Conservation (phyloP, 1,284 basidiomycete genomes). For the Termitomyces sp. region DNA sequence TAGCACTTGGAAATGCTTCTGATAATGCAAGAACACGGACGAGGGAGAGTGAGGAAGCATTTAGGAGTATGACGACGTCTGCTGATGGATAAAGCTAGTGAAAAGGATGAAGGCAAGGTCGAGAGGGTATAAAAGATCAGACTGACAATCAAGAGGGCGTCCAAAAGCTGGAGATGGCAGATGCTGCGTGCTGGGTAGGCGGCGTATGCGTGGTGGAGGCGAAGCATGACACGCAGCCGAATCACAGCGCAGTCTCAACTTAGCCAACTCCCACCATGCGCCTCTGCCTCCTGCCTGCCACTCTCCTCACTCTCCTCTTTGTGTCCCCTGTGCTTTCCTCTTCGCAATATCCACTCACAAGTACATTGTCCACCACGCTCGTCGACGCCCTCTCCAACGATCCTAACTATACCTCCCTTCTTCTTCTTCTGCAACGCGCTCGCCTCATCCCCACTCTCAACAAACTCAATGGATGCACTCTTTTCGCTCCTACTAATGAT, state of each 20-base stretch:
- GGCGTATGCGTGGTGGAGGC: constrained; percentile 50
- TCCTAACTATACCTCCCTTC: constrained; percentile 74
- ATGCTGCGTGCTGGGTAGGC: constrained; percentile 54
- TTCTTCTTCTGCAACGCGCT: constrained; percentile 80
- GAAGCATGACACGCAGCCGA: constrained; percentile 42
- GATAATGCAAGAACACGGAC: constrained; percentile 67
- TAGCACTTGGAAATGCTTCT: constrained; percentile 65
- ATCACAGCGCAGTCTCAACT: not conserved
- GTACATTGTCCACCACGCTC: constrained; percentile 49
- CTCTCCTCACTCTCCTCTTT: constrained; percentile 13
- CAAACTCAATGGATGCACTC: constrained; percentile 72
- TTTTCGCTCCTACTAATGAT: constrained; percentile 95
- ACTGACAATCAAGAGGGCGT: constrained; percentile 49
- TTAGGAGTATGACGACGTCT: constrained; percentile 61
- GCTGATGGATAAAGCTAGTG: constrained; percentile 65
- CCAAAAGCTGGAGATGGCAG: constrained; percentile 50
- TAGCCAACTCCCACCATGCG: constrained; percentile 14
- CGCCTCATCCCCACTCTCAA: constrained; percentile 91
- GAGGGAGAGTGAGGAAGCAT: constrained; percentile 58
- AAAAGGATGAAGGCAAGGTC: constrained; percentile 12
- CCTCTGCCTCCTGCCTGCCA: constrained; percentile 11
- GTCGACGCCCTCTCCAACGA: constrained; percentile 77
- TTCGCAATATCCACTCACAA: constrained; percentile 23
- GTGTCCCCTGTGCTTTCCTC: constrained; percentile 20
- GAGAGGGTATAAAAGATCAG: constrained; percentile 2